Evolutionary conservation across 306 rosid species (phyloP).

Genomic region (Morella rubra): DNA sequence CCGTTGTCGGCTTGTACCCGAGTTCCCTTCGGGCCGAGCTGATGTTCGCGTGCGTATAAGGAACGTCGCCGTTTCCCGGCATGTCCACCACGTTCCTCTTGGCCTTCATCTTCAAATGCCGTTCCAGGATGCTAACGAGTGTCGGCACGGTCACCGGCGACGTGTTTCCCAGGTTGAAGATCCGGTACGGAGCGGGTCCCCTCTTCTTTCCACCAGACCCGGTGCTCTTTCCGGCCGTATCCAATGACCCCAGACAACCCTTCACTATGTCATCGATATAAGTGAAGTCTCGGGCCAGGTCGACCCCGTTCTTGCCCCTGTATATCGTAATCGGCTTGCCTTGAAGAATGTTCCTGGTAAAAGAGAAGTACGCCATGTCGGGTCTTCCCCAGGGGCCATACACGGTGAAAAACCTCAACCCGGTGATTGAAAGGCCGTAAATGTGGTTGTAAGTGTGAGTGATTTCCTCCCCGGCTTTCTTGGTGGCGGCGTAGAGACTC

Average conservation of each 20-base stretch:
- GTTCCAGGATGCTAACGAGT: conserved; percentile 65
- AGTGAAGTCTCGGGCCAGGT: conserved; percentile 80
- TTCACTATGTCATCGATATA: conserved; percentile 83
- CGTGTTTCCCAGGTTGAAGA: conserved; percentile 80
- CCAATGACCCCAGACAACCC: conserved; percentile 78
- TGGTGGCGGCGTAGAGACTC: conserved; percentile 77
- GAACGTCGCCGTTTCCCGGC: conserved; percentile 99
- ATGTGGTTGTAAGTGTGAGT: conserved; percentile 81
- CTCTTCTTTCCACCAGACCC: conserved; percentile 84
- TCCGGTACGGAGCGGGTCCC: conserved; percentile 67
- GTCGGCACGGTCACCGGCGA: conserved; percentile 87
- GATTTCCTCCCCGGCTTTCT: conserved; percentile 90
- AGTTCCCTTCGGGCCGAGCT: conserved; percentile 61
- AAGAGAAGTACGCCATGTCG: conserved; percentile 88
- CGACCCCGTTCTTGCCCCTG: conserved; percentile 71
- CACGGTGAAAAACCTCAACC: conserved; percentile 80
- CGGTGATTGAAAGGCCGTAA: conserved; percentile 78
- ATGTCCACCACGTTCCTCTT: conserved; percentile 76
- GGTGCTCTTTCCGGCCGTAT: conserved; percentile 67
- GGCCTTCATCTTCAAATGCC: conserved; percentile 76
- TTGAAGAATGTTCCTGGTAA: conserved; percentile 72
- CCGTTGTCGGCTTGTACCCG: conserved; percentile 87
- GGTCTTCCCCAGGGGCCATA: conserved; percentile 97
- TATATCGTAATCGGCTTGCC: conserved; percentile 83
- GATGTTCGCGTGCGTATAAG: conserved; percentile 80